Base-by-base conservation (phyloP, 495 filamentous ascomycete genomes). In the Evernia prunastri region DNA sequence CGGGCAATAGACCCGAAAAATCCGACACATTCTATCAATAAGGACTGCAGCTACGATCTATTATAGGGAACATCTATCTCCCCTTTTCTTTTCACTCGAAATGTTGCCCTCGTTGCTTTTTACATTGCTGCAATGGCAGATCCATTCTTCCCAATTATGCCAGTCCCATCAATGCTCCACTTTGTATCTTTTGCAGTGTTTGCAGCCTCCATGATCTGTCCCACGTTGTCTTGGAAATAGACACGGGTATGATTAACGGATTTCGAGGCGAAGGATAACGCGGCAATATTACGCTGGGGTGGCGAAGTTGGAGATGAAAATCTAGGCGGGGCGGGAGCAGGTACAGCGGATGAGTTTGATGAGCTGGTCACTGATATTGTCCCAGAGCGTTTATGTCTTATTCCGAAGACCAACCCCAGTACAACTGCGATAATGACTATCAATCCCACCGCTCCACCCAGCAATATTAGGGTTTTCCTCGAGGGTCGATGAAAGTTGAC, bases 51-150 rank as follows among this genome's bases (percentile, higher is more conserved):
- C n/a, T n/a, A n/a, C n/a, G n/a, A n/a, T n/a, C n/a, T n/a, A n/a
- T n/a, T n/a, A n/a, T n/a, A n/a, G n/a, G n/a, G n/a, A n/a, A n/a
- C n/a, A n/a, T n/a, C n/a, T n/a, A n/a, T n/a, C n/a, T n/a, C n/a
- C n/a, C n/a, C n/a, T n/a, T n/a, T n/a, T n/a, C n/a, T n/a, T n/a
- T n/a, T n/a, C n/a, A n/a, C n/a, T n/a, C n/a, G n/a, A n/a, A n/a
- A n/a, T n/a, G n/a, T n/a, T n/a, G n/a, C n/a, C n/a, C n/a, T n/a
- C n/a, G n/a, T n/a, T n/a, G n/a, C n/a, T n/a, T n/a, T n/a, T n/a
- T n/a, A n/a, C n/a, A n/a, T n/a, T 59, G 68, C 69, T n/a, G 69
- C 69, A 8, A 71, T 66, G 23, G 69, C 62, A 61, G 67, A 63
- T 25, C 63, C 64, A 59, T 67, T 71, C 65, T 65, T 69, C 11